Evolutionary conservation across 768 basidiomycete species (phyloP).

Genomic region (Xanthoconium stramineum): DNA sequence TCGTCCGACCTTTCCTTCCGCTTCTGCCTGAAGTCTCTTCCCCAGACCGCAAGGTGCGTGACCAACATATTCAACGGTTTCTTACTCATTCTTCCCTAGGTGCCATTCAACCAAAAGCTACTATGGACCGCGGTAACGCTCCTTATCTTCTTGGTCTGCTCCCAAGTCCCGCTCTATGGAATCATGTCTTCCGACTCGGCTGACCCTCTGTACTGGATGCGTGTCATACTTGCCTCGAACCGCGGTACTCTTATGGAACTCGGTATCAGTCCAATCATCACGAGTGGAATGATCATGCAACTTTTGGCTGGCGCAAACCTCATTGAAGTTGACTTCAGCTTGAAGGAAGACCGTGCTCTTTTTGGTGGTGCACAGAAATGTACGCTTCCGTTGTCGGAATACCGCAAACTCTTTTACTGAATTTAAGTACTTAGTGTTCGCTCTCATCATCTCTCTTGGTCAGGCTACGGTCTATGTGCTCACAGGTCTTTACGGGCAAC

Average conservation of each 20-base stretch:
- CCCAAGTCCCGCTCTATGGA: slow-evolving; percentile 97
- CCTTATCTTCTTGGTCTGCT: slow-evolving; percentile 99
- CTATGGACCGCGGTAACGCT: slow-evolving; percentile 99
- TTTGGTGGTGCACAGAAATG: slow-evolving; percentile 97
- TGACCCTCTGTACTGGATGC: slow-evolving; percentile 99
- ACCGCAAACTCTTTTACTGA: too few relatives aligned
- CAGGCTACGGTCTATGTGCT: slow-evolving; percentile 97
- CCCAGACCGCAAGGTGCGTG: slow-evolving; percentile 88
- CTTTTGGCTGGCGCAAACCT: slow-evolving; percentile 95
- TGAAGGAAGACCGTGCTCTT: slow-evolving; percentile 96
- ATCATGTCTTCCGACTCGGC: slow-evolving; percentile 99
- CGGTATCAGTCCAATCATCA: slow-evolving; percentile 96
- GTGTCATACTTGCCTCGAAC: slow-evolving; percentile 98
- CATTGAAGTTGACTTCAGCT: slow-evolving; percentile 94
- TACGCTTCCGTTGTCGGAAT: slow-evolving; percentile 39
- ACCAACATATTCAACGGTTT: neutral
- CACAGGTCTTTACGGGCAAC: slow-evolving; percentile 95
- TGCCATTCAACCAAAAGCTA: slow-evolving; percentile 97
- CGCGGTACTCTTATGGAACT: slow-evolving; percentile 99
- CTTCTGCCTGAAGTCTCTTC: slow-evolving; percentile 97
- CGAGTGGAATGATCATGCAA: slow-evolving; percentile 99
- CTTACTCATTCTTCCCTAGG: slow-evolving; percentile 43
- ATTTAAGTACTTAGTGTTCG: slow-evolving; percentile 79
- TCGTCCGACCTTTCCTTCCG: slow-evolving; percentile 96
- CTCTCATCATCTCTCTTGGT: slow-evolving; percentile 92